phyloP scores from a whole-genome alignment of 495 filamentous ascomycete species.

The Parmelia sp. region DNA sequence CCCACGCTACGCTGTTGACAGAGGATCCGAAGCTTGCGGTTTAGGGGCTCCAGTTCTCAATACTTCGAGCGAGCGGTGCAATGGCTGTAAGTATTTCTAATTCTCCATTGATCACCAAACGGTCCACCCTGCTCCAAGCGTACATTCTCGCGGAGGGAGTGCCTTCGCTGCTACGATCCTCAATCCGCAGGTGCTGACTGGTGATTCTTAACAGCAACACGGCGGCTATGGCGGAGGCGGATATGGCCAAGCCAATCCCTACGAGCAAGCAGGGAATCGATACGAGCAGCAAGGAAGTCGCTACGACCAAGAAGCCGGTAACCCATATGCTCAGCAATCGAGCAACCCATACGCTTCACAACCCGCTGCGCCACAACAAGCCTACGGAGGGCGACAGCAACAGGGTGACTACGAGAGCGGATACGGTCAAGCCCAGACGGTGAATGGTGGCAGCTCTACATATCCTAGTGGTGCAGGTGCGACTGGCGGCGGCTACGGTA shows the following conservation, averaged over 20 bases:
- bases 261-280: constrained; percentile 40
- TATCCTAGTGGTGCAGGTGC: constrained; percentile 24
- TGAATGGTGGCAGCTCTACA: not conserved
- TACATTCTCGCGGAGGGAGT: no score
- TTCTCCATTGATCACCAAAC: not conserved
- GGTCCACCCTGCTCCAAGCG: not conserved
- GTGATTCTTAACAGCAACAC: constrained; percentile 10
- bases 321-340: constrained; percentile 36
- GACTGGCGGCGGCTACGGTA: constrained; percentile 35
- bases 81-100: constrained; percentile 1
- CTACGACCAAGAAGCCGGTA: constrained; percentile 27
- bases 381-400: constrained; percentile 31
- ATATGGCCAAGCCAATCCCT: constrained; percentile 61
- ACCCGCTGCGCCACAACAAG: constrained; percentile 28
- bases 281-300: constrained; percentile 21
- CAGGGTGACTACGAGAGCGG: constrained; percentile 29
- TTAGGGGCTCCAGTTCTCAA: constrained; percentile 12
- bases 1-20: not conserved
- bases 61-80: not conserved
- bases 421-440: constrained; percentile 41
- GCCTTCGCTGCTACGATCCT: not conserved
- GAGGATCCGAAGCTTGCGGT: not conserved
- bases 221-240: constrained; percentile 35
- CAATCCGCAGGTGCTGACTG: constrained; percentile 1
- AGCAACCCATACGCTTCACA: constrained; percentile 46